Conservation (phyloP, 1,284 basidiomycete genomes). For the Salmacisia buchloeana region DNA sequence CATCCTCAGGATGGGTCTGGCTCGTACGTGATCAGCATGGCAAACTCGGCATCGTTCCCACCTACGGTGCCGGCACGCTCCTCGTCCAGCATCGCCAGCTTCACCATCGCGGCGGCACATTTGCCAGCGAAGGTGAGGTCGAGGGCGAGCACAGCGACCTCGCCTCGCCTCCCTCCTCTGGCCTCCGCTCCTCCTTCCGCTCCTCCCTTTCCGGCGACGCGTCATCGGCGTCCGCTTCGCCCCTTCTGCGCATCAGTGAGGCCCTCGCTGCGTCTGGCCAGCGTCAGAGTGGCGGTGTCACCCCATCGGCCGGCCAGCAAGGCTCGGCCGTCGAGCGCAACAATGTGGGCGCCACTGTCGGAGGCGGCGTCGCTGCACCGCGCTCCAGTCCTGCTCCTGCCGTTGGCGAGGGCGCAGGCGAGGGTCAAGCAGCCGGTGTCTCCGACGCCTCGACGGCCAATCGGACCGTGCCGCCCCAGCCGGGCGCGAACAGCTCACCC, state of each 20-base stretch:
- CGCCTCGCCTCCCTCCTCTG: no score
- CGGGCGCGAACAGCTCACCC: neutral
- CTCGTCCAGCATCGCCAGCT: conserved; percentile 58
- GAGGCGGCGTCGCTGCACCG: neutral
- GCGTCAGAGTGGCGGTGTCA: neutral
- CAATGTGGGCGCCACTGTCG: neutral
- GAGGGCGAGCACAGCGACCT: no score
- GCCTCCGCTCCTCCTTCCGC: no score
- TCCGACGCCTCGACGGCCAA: neutral
- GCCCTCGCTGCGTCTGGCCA: neutral
- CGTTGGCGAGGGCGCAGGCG: neutral
- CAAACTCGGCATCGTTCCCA: conserved; percentile 68
- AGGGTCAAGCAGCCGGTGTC: neutral
- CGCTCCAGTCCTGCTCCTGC: neutral
- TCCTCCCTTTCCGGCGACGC: no score
- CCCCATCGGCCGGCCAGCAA: neutral
- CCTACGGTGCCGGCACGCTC: conserved; percentile 83
- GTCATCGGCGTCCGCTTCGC: no score
- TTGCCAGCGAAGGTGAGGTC: neutral
- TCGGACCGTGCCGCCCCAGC: neutral
- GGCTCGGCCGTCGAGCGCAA: neutral
- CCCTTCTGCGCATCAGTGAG: no score
- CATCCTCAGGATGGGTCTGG: conserved; percentile 78
- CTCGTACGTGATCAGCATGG: conserved; percentile 67
- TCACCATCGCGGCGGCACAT: conserved; percentile 13